phyloP scores from a whole-genome alignment of 2,329 filamentous ascomycete species.

The Cryphonectria radicalis region DNA sequence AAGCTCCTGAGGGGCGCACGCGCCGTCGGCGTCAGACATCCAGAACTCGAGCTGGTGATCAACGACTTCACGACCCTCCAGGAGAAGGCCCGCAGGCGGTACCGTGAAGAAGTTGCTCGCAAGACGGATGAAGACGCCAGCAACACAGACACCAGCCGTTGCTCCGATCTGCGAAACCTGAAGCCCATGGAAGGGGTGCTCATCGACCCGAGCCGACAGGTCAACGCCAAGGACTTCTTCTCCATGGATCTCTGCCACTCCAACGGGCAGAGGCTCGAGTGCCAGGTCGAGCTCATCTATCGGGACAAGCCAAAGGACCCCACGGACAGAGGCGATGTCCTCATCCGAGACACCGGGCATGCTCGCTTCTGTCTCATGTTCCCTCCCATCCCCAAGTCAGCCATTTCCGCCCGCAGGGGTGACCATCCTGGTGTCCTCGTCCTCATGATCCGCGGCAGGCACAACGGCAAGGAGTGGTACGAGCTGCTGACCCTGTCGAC shows the following conservation, averaged over 20 bases:
- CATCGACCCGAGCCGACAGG: slow-evolving; percentile 79
- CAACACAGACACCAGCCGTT: slow-evolving; percentile 78
- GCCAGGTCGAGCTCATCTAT: slow-evolving; percentile 83
- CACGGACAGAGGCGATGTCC: slow-evolving; percentile 76
- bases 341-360: slow-evolving; percentile 87
- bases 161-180: slow-evolving; percentile 78
- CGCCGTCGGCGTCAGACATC: slow-evolving; percentile 55
- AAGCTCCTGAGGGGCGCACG: slow-evolving; percentile 78
- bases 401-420: slow-evolving; percentile 80
- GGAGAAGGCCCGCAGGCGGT: slow-evolving; percentile 70
- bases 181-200: slow-evolving; percentile 69
- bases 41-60: slow-evolving; percentile 61
- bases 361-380: slow-evolving; percentile 83
- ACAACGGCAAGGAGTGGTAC: slow-evolving; percentile 73
- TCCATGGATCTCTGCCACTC: slow-evolving; percentile 84
- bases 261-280: slow-evolving; percentile 86
- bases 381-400: slow-evolving; percentile 75
- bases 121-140: slow-evolving; percentile 82
- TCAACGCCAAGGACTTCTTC: slow-evolving; percentile 89
- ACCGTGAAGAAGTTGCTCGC: slow-evolving; percentile 71
- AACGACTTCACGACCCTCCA: slow-evolving; percentile 73
- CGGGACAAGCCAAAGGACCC: slow-evolving; percentile 76
- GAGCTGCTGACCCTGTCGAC: slow-evolving; percentile 80
- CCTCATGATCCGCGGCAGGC: slow-evolving; percentile 80
- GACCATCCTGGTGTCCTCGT: slow-evolving; percentile 73